Evolutionary conservation across 345 rosid species (phyloP), one percentile per base, ranked within the genome.

Genomic region (Rhodamnia rubescens): DNA sequence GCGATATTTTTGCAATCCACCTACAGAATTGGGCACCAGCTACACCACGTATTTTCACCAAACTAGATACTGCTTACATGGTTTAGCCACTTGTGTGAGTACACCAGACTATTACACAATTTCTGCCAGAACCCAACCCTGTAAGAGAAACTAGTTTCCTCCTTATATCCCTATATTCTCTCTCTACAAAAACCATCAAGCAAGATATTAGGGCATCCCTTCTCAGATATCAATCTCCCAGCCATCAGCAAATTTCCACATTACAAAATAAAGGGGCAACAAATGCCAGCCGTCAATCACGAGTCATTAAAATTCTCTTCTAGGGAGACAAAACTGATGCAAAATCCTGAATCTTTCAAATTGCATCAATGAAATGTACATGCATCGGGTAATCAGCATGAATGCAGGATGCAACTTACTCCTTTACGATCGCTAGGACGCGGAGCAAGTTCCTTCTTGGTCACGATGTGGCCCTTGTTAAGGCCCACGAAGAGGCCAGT

Each of bases 381-480:
- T 47, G 10, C 0, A 6, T 8, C 11, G 40, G 29, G 15, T 40
- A 84, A 49, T 49, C 14, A 32, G 57, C 29, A 84, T 49, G 8
- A 20, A 44, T 26, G 75, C 8, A 56, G 69, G 47, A 80, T 50
- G 64, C 58, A 86, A 86, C 94, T 84, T 89, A 94, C 96, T 75
- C 95, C 96, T 89, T 91, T 94, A 29, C 94, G 90, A 55, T 86
- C 88, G 22, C 92, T 88, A 27, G 96, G 95, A 1, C 93, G 92
- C 13, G 93, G 92, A 29, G 91, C 88, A 59, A 88, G 84, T 83
- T 94, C 95, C 84, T 88, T 91, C 92, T 88, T 92, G 84, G 95
- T 93, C 21, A 93, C 93, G 56, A 94, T 83, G 61, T 94, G 95
- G 6, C 96, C 96, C 82, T 88, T 94, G 91, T 93, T 94, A 86